A percentile compares a stretch with the other conserved stretches of the same genome.
These are phyloP conservation scores for Candida methanosorbosa DNA, from an alignment of 805 yeast genomes.

Conservation along the genomic window DNA sequence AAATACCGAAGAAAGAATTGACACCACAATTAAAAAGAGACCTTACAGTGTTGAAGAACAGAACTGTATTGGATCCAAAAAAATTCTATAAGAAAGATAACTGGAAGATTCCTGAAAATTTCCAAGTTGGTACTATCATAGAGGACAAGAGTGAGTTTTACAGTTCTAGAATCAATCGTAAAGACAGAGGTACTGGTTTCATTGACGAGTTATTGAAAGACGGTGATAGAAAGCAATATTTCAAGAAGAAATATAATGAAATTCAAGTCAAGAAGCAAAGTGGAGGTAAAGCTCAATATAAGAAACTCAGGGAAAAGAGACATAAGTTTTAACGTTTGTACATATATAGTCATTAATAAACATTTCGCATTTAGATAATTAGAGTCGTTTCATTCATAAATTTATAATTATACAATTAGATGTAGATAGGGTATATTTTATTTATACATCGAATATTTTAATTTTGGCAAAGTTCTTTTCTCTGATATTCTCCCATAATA, in stretches of 20 bases:
- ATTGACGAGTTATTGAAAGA: conserved; percentile 80
- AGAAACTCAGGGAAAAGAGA: conserved; percentile 54
- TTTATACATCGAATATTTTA: conserved; percentile 15
- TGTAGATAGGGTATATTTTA: not conserved
- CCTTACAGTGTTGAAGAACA: conserved; percentile 66
- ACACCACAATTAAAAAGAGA: conserved; percentile 72
- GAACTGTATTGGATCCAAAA: conserved; percentile 91
- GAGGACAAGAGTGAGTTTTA: conserved; percentile 77
- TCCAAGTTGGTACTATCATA: conserved; percentile 83
- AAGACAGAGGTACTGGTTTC: conserved; percentile 67
- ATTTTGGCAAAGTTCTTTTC: conserved; percentile 43
- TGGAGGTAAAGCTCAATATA: conserved; percentile 63
- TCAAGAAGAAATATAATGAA: conserved; percentile 75
- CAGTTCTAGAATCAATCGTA: conserved; percentile 55
- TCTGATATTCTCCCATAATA: conserved; percentile 40
- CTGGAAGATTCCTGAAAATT: conserved; percentile 68
- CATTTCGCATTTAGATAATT: not conserved
- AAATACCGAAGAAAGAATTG: conserved; percentile 66
- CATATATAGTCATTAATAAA: too few species aligned
- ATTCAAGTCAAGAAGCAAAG: conserved; percentile 55
- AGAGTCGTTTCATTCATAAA: not conserved
- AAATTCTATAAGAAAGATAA: conserved; percentile 87
- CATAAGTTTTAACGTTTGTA: conserved; percentile 27
- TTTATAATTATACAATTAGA: not conserved
- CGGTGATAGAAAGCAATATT: conserved; percentile 59